phyloP scores from a whole-genome alignment of 352 stramenopile genomes.

The Peronosclerospora sorghi region DNA sequence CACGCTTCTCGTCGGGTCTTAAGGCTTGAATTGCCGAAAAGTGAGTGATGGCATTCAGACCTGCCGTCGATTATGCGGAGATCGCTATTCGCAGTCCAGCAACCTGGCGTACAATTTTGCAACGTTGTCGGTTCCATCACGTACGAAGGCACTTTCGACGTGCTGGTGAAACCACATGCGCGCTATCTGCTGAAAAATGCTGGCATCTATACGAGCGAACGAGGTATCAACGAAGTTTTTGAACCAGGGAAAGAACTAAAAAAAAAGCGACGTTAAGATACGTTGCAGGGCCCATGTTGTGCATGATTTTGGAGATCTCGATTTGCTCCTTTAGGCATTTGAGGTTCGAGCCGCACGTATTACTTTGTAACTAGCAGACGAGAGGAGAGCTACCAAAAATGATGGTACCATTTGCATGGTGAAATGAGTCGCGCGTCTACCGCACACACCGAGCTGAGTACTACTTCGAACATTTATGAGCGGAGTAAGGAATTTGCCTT shows the following conservation, averaged over 20 bases:
- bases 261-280: constrained; percentile 16
- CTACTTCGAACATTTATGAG: constrained; percentile 13
- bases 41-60: constrained; percentile 34
- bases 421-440: not conserved
- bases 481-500: constrained; percentile 15
- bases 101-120: constrained; percentile 21
- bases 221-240: constrained; percentile 19
- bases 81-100: constrained; percentile 26
- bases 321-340: constrained; percentile 31
- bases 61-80: constrained; percentile 33
- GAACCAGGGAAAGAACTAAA: constrained; percentile 21
- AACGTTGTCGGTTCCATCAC: constrained; percentile 37
- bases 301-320: constrained; percentile 26
- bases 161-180: constrained; percentile 56
- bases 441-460: not conserved
- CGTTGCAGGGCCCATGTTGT: constrained; percentile 21
- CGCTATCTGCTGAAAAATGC: constrained; percentile 48
- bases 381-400: constrained; percentile 33
- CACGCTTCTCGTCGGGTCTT: constrained; percentile 40
- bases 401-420: constrained; percentile 41
- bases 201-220: constrained; percentile 6
- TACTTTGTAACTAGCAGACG: constrained; percentile 17
- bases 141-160: constrained; percentile 62
- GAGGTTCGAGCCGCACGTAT: constrained; percentile 22
- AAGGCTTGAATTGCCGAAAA: constrained; percentile 35